A percentile compares a stretch with the other conserved stretches of the same genome.
These are phyloP conservation scores for Aspergillus hiratsukae DNA, from an alignment of 2,329 filamentous ascomycete genomes.

Conservation along the genomic window DNA sequence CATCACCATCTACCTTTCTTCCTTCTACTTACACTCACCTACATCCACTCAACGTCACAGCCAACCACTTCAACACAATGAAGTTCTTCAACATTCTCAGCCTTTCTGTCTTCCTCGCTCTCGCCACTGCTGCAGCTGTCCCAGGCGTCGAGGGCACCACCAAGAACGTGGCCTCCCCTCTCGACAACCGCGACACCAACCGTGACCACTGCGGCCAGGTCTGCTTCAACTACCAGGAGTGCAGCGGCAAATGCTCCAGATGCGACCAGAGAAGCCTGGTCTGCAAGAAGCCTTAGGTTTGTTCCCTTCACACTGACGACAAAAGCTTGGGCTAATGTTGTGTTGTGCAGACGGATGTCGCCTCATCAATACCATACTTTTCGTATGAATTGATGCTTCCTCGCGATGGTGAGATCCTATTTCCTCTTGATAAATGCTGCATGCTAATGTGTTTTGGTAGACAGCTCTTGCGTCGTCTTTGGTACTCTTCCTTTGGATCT, in stretches of 20 bases:
- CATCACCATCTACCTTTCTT: not conserved
- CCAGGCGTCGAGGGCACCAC: not conserved
- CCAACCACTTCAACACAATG: slow-evolving; percentile 4
- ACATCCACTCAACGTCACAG: not conserved
- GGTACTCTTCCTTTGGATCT: not conserved
- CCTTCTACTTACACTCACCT: not conserved
- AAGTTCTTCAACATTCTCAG: slow-evolving; percentile 4
- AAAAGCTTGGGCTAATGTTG: no score
- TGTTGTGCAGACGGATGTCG: no score
- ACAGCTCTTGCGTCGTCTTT: not conserved
- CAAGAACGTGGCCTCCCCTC: not conserved
- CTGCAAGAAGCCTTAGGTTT: not conserved
- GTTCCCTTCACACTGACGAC: not conserved
- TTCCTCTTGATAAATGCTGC: not conserved
- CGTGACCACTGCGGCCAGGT: slow-evolving; percentile 4
- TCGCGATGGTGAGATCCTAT: not conserved
- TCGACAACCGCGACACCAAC: not conserved
- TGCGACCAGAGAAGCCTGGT: not conserved
- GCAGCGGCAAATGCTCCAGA: slow-evolving; percentile 2
- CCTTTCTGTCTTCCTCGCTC: not conserved
- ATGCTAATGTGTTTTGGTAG: not conserved
- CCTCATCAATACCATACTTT: not conserved
- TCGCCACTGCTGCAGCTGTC: not conserved
- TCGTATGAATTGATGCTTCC: not conserved
- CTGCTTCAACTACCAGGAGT: slow-evolving; percentile 3